Percentiles rank a stretch among this genome's conserved stretches.
These are phyloP conservation scores for Phytophthora foliorum DNA, from an alignment of 352 stramenopile genomes.

Conservation along the genomic window DNA sequence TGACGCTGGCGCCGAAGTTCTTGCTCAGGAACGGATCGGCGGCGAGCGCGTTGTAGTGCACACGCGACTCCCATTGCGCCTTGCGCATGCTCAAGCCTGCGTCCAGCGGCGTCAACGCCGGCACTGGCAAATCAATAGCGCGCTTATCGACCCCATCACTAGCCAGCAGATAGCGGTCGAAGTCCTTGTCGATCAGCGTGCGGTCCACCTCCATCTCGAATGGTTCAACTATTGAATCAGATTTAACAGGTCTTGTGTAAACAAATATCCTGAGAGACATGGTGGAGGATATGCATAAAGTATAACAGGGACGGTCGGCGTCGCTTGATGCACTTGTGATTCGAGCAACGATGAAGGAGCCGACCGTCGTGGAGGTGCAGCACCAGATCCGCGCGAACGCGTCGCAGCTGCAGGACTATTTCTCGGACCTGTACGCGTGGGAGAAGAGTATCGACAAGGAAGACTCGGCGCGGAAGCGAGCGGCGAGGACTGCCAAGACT, in stretches of 20 bases:
- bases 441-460: slow-evolving; percentile 77
- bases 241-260: neutral
- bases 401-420: slow-evolving; percentile 81
- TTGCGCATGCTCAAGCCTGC: slow-evolving; percentile 63
- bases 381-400: slow-evolving; percentile 87
- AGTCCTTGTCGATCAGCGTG: slow-evolving; percentile 78
- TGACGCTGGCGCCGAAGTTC: slow-evolving; percentile 44
- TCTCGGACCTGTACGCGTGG: slow-evolving; percentile 81
- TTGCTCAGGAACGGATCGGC: slow-evolving; percentile 66
- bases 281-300: slow-evolving; percentile 9
- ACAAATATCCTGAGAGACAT: neutral
- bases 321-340: slow-evolving; percentile 8
- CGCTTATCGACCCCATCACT: slow-evolving; percentile 42
- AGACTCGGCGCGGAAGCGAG: slow-evolving; percentile 47
- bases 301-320: slow-evolving; percentile 3
- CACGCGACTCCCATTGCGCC: slow-evolving; percentile 77
- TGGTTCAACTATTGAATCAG: neutral
- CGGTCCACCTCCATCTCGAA: slow-evolving; percentile 68
- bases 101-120: slow-evolving; percentile 56
- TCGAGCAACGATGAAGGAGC: slow-evolving; percentile 30
- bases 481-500: slow-evolving; percentile 19
- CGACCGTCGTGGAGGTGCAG: slow-evolving; percentile 73
- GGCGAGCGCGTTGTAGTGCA: slow-evolving; percentile 72
- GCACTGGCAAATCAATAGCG: slow-evolving; percentile 35
- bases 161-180: slow-evolving; percentile 81